Conservation (phyloP, 257 asterid species). For the Ajuga chamaepitys region DNA sequence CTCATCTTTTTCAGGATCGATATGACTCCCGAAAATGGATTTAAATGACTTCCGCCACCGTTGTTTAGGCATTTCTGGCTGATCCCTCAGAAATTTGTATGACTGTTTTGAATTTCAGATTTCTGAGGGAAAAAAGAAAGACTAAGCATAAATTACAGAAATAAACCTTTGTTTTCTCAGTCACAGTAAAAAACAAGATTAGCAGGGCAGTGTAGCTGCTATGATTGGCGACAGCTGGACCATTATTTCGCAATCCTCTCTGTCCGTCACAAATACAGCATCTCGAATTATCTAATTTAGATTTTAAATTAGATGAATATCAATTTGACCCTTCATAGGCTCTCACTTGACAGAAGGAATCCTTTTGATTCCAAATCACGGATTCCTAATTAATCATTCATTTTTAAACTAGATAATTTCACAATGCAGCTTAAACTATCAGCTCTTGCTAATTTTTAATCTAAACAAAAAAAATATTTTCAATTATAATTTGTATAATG, state of each 20-base stretch:
- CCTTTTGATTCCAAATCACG: too few relatives aligned
- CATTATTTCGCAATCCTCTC: background rate
- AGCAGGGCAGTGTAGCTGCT: background rate
- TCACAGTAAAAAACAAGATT: background rate
- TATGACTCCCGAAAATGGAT: conserved; percentile 42
- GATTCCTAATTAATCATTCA: too few relatives aligned
- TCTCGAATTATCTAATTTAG: too few relatives aligned
- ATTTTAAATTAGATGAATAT: too few relatives aligned
- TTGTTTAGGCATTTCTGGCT: conserved; percentile 41
- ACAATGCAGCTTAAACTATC: too few relatives aligned
- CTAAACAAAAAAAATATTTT: too few relatives aligned
- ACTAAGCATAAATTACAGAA: background rate
- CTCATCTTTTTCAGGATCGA: conserved; percentile 48
- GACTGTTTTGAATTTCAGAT: conserved; percentile 12
- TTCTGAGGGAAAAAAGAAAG: background rate
- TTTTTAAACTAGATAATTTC: too few relatives aligned
- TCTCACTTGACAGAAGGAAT: too few relatives aligned
- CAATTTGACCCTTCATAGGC: too few relatives aligned
- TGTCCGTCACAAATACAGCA: background rate
- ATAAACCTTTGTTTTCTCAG: background rate
- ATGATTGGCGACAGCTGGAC: conserved; percentile 16
- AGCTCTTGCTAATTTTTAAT: too few relatives aligned
- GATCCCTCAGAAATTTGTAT: conserved; percentile 7
- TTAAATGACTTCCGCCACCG: conserved; percentile 40
- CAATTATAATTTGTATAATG: too few relatives aligned